Conservation (phyloP, 2,329 filamentous ascomycete species). For the Ophiosphaerella korrae region DNA sequence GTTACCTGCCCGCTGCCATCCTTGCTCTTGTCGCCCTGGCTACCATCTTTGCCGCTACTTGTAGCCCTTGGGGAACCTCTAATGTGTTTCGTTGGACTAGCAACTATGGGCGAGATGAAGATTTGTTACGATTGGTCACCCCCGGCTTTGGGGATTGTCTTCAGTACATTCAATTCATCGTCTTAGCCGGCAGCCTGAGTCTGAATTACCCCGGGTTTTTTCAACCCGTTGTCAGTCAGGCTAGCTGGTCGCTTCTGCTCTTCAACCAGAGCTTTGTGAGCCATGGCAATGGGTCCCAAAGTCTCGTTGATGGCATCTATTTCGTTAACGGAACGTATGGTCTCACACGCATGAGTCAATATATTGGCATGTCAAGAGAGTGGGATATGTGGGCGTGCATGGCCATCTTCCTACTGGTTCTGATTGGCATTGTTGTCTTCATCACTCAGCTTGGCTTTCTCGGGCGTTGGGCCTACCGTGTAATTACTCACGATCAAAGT, state of each 20-base stretch:
- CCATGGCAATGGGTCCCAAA: slow-evolving; percentile 67
- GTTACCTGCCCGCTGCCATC: slow-evolving; percentile 77
- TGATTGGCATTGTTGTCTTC: slow-evolving; percentile 70
- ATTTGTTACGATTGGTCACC: slow-evolving; percentile 88
- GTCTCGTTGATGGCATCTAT: slow-evolving; percentile 85
- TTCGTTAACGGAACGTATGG: slow-evolving; percentile 77
- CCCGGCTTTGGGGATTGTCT: slow-evolving; percentile 96
- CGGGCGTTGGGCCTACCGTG: slow-evolving; percentile 75
- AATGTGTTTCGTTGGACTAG: slow-evolving; percentile 96
- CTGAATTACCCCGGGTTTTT: slow-evolving; percentile 93
- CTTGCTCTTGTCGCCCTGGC: slow-evolving; percentile 80
- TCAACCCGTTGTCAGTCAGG: slow-evolving; percentile 86
- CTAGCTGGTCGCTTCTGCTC: slow-evolving; percentile 85
- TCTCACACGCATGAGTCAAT: slow-evolving; percentile 76
- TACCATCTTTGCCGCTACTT: slow-evolving; percentile 82
- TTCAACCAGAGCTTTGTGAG: slow-evolving; percentile 91
- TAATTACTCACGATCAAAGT: slow-evolving; percentile 72
- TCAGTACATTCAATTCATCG: slow-evolving; percentile 93
- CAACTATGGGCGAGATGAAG: slow-evolving; percentile 93
- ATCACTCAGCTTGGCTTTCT: slow-evolving; percentile 79
- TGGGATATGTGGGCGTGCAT: slow-evolving; percentile 92
- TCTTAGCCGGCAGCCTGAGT: slow-evolving; percentile 83
- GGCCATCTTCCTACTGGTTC: slow-evolving; percentile 85
- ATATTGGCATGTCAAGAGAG: slow-evolving; percentile 76
- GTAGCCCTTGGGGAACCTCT: slow-evolving; percentile 89